These are phyloP conservation scores for Aspergillus sergii DNA, from an alignment of 2,329 filamentous ascomycete genomes.

Conservation along the genomic window DNA sequence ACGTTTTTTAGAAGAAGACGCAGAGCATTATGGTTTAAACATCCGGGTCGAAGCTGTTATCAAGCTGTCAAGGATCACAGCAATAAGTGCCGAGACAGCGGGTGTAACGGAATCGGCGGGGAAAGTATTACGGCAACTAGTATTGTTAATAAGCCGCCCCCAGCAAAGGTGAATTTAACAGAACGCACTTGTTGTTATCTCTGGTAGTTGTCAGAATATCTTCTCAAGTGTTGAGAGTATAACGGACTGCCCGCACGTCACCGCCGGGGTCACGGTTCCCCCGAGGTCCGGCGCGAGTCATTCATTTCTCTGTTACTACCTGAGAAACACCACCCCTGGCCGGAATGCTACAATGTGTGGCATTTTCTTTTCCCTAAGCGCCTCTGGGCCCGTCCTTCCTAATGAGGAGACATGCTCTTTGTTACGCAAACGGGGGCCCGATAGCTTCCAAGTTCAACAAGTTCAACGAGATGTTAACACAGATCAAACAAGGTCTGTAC, in stretches of 20 bases:
- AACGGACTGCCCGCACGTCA: conserved; percentile 31
- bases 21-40: conserved; percentile 28
- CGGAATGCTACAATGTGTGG: conserved; percentile 46
- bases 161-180: neutral
- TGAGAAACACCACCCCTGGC: neutral
- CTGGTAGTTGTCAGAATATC: conserved; percentile 3
- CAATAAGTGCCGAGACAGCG: neutral
- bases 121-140: neutral
- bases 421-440: conserved; percentile 47
- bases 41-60: neutral
- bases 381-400: conserved; percentile 29
- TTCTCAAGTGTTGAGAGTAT: conserved; percentile 36
- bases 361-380: conserved; percentile 55
- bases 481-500: conserved; percentile 17
- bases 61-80: neutral
- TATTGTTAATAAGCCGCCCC: neutral
- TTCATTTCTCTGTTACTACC: conserved; percentile 10
- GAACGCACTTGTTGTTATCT: conserved; percentile 32
- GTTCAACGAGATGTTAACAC: conserved; percentile 25
- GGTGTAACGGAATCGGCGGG: neutral
- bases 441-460: conserved; percentile 41
- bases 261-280: conserved; percentile 37
- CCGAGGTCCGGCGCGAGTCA: conserved; percentile 27
- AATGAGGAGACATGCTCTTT: conserved; percentile 36
- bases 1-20: conserved; percentile 26